Evolutionary conservation across 768 basidiomycete species (phyloP).

Genomic region (Termitomyces sp.): DNA sequence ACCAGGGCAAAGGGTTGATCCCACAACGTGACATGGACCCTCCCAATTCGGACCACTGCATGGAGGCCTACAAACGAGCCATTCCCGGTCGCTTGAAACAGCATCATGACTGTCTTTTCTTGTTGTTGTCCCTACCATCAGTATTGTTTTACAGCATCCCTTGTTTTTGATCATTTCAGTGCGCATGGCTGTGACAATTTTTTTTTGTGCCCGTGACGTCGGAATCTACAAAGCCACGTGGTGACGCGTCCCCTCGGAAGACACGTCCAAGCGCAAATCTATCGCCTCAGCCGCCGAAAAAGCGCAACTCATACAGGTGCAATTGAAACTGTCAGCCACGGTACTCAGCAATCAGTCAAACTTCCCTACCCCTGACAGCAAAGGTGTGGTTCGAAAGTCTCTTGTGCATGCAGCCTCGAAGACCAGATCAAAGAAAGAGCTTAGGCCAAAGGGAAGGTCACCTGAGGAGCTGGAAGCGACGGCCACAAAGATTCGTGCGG

Average conservation of each 20-base stretch:
- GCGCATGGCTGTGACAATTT: background rate
- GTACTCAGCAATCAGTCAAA: conserved; percentile 32
- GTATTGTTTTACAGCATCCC: background rate
- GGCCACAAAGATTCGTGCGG: conserved; percentile 39
- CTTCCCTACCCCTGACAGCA: conserved; percentile 30
- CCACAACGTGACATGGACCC: conserved; percentile 23
- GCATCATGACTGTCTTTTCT: background rate
- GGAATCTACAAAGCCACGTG: background rate
- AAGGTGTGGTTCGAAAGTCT: conserved; percentile 17
- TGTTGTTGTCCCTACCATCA: background rate
- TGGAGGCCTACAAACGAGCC: background rate
- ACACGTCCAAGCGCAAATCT: conserved; percentile 30
- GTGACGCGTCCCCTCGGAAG: background rate
- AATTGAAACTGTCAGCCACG: conserved; percentile 20
- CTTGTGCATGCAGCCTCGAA: conserved; percentile 23
- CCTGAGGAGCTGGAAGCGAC: conserved; percentile 33
- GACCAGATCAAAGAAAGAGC: conserved; percentile 16
- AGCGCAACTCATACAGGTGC: conserved; percentile 21
- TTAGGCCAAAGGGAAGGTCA: conserved; percentile 28
- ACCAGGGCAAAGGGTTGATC: conserved; percentile 42
- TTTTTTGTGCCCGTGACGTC: background rate
- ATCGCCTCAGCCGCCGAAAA: conserved; percentile 24
- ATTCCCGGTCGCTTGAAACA: background rate
- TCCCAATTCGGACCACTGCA: conserved; percentile 13
- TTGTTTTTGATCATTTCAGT: background rate